Evolutionary conservation across 2,329 filamentous ascomycete genomes (phyloP).

Genomic region (Blumeriella jaapii): DNA sequence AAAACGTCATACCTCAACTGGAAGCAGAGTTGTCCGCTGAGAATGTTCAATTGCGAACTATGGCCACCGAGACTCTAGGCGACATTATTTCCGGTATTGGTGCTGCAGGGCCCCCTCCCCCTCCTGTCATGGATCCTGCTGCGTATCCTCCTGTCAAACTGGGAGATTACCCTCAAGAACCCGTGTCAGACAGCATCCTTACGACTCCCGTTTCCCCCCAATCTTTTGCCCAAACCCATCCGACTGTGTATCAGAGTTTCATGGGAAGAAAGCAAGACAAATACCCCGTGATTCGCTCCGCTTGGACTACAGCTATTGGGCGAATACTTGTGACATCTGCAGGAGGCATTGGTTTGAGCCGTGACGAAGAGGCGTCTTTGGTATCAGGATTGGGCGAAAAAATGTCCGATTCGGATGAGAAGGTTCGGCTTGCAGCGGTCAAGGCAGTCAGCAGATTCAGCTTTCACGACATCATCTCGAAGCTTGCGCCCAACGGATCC

Average conservation of each 20-base stretch:
- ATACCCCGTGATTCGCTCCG: conserved; percentile 65
- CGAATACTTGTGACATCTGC: conserved; percentile 85
- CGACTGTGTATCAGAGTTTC: conserved; percentile 71
- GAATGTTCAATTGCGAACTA: conserved; percentile 70
- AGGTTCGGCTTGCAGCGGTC: conserved; percentile 80
- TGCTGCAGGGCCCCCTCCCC: conserved; percentile 71
- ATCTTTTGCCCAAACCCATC: conserved; percentile 77
- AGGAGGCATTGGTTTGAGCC: conserved; percentile 76
- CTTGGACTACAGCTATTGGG: conserved; percentile 76
- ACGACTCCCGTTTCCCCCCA: conserved; percentile 78
- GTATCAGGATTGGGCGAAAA: conserved; percentile 67
- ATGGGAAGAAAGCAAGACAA: conserved; percentile 80
- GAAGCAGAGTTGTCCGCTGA: conserved; percentile 88
- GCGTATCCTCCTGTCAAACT: conserved; percentile 71
- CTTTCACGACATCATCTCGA: conserved; percentile 69
- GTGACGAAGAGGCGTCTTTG: conserved; percentile 67
- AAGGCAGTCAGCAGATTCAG: conserved; percentile 71
- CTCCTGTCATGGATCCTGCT: conserved; percentile 62
- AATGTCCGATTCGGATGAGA: conserved; percentile 80
- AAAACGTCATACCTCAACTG: conserved; percentile 87
- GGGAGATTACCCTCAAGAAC: conserved; percentile 42
- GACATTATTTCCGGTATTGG: conserved; percentile 93
- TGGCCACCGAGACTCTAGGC: conserved; percentile 88
- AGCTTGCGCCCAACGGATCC: conserved; percentile 66
- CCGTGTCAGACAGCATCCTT: conserved; percentile 48